Conservation (phyloP, 148 eudicot genomes). For the Talinum fruticosum region DNA sequence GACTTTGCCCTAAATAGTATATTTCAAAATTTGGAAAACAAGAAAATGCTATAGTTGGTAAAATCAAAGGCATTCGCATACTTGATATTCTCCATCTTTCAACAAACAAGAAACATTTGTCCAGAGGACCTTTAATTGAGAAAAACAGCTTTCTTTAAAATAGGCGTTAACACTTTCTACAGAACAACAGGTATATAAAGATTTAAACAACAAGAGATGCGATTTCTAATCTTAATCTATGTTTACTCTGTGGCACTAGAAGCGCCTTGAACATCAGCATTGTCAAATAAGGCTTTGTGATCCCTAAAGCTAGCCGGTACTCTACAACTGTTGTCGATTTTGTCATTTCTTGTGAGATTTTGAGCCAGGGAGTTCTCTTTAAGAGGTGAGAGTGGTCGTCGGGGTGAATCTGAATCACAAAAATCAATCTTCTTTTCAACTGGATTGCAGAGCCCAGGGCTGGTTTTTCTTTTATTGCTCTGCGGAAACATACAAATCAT, state of each 20-base stretch:
- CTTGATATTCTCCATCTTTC: background rate
- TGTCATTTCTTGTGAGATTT: conserved; percentile 42
- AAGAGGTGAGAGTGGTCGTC: conserved; percentile 68
- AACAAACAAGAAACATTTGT: background rate
- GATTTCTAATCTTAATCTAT: background rate
- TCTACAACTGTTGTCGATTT: conserved; percentile 5
- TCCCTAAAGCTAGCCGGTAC: background rate
- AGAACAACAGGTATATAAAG: conserved; percentile 8
- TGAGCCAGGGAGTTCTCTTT: conserved; percentile 50
- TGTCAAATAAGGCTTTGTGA: background rate
- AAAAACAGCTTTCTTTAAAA: conserved; percentile 18
- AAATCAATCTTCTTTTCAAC: conserved; percentile 58
- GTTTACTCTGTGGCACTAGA: conserved; percentile 18
- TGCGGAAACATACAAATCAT: conserved; percentile 33
- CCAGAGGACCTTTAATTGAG: background rate
- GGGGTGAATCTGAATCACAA: conserved; percentile 45
- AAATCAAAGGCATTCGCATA: background rate
- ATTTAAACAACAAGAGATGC: conserved; percentile 4
- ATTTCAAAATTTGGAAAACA: no score
- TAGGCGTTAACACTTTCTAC: conserved; percentile 8
- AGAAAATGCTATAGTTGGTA: background rate
- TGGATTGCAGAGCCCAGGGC: conserved; percentile 53
- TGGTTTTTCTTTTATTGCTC: conserved; percentile 70
- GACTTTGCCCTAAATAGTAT: no score
- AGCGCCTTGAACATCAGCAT: conserved; percentile 19